phyloP scores from a whole-genome alignment of 2,329 filamentous ascomycete species.

The Penicillium sp. region DNA sequence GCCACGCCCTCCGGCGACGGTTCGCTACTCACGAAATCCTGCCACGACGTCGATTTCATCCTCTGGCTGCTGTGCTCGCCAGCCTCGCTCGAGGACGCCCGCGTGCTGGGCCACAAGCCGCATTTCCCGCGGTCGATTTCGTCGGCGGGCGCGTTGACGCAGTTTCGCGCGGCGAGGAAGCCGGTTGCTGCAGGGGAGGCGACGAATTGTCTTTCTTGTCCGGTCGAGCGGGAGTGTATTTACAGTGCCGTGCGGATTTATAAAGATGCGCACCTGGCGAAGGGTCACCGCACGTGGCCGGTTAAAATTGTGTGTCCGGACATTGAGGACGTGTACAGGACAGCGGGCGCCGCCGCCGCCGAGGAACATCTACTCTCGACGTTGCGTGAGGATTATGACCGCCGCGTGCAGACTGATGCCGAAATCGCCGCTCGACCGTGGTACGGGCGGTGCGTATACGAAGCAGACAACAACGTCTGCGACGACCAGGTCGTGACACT shows the following conservation, averaged over 20 bases:
- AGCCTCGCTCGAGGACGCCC: slow-evolving; percentile 34
- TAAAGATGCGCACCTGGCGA: slow-evolving; percentile 65
- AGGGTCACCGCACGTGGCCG: slow-evolving; percentile 75
- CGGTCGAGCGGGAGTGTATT: slow-evolving; percentile 72
- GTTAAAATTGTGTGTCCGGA: slow-evolving; percentile 88
- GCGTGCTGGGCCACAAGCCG: slow-evolving; percentile 45
- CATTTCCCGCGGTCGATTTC: slow-evolving; percentile 77
- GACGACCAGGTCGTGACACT: slow-evolving; percentile 92
- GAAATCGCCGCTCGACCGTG: slow-evolving; percentile 59
- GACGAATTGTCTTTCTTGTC: slow-evolving; percentile 85
- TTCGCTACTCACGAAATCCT: slow-evolving; percentile 89
- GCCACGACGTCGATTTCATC: slow-evolving; percentile 91
- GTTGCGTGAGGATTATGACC: slow-evolving; percentile 58
- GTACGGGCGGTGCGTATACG: slow-evolving; percentile 96
- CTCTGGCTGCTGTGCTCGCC: slow-evolving; percentile 88
- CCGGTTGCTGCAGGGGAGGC: slow-evolving; percentile 71
- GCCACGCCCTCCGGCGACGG: slow-evolving; percentile 70
- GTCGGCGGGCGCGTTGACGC: slow-evolving; percentile 74
- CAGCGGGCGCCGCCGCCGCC: slow-evolving; percentile 52
- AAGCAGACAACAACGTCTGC: slow-evolving; percentile 87
- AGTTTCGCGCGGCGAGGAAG: slow-evolving; percentile 76
- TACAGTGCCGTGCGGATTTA: slow-evolving; percentile 88
- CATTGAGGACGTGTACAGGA: slow-evolving; percentile 72
- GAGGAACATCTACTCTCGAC: slow-evolving; percentile 51
- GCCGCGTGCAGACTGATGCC: slow-evolving; percentile 55